phyloP scores from a whole-genome alignment of 306 rosid species.

The Fragaria nilgerrensis region DNA sequence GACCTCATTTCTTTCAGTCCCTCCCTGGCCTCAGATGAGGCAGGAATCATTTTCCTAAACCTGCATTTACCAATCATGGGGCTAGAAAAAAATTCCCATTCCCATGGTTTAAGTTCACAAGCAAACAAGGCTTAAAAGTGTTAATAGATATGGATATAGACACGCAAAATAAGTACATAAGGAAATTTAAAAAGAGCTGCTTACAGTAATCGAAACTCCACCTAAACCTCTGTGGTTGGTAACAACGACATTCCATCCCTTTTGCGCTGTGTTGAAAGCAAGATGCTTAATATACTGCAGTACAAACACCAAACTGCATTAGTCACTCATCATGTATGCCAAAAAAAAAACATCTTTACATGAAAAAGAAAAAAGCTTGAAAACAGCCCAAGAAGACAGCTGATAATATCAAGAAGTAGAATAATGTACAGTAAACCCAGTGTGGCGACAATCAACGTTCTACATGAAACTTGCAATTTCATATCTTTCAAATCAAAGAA shows the following conservation, averaged over 20 bases:
- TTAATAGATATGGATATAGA: not conserved
- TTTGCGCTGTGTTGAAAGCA: conserved; percentile 69
- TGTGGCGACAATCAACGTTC: not conserved
- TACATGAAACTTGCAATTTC: not conserved
- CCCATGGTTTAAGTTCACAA: not conserved
- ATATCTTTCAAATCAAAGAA: not conserved
- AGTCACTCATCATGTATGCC: conserved; percentile 1
- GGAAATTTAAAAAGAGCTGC: conserved; percentile 28
- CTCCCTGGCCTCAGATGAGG: not conserved
- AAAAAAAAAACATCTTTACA: not conserved
- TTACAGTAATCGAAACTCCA: conserved; percentile 90
- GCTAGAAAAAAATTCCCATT: not conserved
- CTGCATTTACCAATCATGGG: not conserved
- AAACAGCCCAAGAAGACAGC: not conserved
- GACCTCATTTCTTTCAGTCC: not conserved
- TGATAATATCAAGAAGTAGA: not conserved
- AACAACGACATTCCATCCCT: conserved; percentile 82
- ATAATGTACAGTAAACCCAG: not conserved
- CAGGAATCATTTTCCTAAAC: not conserved
- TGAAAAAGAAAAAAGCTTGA: not conserved
- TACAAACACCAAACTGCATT: conserved; percentile 25
- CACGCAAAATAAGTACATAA: too few species aligned
- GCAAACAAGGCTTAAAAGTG: not conserved
- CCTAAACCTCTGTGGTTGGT: conserved; percentile 95
- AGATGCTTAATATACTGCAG: conserved; percentile 93